Conservation (phyloP, 345 rosid species). For the Citrus trifoliata region DNA sequence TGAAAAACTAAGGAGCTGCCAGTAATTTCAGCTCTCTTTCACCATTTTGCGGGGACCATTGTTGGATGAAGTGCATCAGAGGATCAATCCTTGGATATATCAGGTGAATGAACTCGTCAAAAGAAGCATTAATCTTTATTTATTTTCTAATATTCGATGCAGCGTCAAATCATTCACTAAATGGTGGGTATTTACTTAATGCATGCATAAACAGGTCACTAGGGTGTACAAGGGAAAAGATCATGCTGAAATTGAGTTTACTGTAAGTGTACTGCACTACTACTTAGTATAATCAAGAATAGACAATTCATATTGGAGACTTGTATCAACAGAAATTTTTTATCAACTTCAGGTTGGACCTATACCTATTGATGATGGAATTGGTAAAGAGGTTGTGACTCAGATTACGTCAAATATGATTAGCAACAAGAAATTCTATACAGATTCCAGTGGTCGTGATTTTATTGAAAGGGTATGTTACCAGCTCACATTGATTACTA, state of each 20-base stretch:
- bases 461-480: constrained; percentile 52
- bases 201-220: constrained; percentile 28
- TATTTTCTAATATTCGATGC: background rate
- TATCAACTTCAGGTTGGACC: constrained; percentile 56
- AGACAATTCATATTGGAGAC: background rate
- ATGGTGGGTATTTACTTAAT: background rate
- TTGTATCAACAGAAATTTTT: background rate
- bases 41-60: constrained; percentile 51
- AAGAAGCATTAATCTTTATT: background rate
- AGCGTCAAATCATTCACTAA: background rate
- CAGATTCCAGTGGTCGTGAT: constrained; percentile 74
- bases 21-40: constrained; percentile 17
- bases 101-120: constrained; percentile 37
- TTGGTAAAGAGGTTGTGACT: constrained; percentile 62
- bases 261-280: constrained; percentile 27
- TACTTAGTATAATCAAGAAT: background rate
- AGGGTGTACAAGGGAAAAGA: constrained; percentile 54
- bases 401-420: constrained; percentile 42
- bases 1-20: constrained; percentile 21
- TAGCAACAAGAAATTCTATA: constrained; percentile 54
- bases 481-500: constrained; percentile 2
- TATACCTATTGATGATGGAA: constrained; percentile 55
- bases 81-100: constrained; percentile 58
- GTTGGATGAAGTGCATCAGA: constrained; percentile 66
- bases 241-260: constrained; percentile 55